Evolutionary conservation across 768 basidiomycete species (phyloP).

Genomic region (Serendipita vermifera): DNA sequence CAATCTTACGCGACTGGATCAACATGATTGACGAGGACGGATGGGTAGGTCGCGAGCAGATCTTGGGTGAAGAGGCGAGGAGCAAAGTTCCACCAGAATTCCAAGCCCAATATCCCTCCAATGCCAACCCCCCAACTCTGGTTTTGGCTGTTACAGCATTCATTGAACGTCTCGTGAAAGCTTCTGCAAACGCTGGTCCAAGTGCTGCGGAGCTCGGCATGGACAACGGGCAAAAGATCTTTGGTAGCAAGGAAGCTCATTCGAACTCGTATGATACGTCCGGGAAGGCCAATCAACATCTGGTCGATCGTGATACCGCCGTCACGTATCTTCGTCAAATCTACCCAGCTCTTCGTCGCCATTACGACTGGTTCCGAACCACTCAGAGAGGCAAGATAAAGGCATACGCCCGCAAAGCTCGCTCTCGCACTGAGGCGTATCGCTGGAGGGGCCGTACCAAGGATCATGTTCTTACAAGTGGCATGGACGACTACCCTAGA

Average conservation of each 20-base stretch:
- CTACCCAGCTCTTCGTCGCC: slow-evolving; percentile 71
- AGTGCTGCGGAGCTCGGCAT: slow-evolving; percentile 55
- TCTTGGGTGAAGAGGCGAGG: slow-evolving; percentile 89
- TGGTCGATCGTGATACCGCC: slow-evolving; percentile 33
- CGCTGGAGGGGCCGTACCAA: slow-evolving; percentile 86
- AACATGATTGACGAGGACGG: slow-evolving; percentile 83
- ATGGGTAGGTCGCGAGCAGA: slow-evolving; percentile 95
- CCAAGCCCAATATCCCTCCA: slow-evolving; percentile 83
- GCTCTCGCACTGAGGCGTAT: slow-evolving; percentile 84
- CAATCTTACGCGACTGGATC: slow-evolving; percentile 85
- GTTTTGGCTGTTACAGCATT: slow-evolving; percentile 88
- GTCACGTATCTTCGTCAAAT: slow-evolving; percentile 69
- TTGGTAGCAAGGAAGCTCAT: slow-evolving; percentile 31
- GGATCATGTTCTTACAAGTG: slow-evolving; percentile 80
- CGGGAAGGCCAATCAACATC: slow-evolving; percentile 12
- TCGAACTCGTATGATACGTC: background rate
- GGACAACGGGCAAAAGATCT: slow-evolving; percentile 23
- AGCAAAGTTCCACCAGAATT: slow-evolving; percentile 89
- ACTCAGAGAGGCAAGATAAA: slow-evolving; percentile 91
- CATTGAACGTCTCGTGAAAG: slow-evolving; percentile 53
- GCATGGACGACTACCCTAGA: slow-evolving; percentile 94
- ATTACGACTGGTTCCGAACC: slow-evolving; percentile 92
- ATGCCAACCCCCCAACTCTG: slow-evolving; percentile 91
- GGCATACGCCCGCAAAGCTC: slow-evolving; percentile 69
- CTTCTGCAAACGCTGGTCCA: slow-evolving; percentile 29